Percentiles rank a stretch among this genome's conserved stretches.
Conservation (phyloP, 257 asterid species). For the Coffea canephora region DNA sequence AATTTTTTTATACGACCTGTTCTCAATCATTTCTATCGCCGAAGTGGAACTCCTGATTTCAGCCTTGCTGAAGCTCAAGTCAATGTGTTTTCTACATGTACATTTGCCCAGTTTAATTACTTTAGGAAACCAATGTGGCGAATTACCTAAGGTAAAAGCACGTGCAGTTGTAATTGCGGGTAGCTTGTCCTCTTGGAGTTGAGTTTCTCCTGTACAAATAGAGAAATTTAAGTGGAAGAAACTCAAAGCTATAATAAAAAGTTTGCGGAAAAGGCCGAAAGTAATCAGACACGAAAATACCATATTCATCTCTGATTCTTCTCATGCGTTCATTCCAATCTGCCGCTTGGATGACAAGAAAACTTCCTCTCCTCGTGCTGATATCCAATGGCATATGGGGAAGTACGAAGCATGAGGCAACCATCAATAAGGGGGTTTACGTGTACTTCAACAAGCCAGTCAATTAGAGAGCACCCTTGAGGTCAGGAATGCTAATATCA, state of each 20-base stretch:
- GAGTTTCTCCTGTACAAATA: not conserved
- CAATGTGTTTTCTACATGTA: not conserved
- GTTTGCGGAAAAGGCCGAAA: too few species aligned
- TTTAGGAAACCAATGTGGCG: not conserved
- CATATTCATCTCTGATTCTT: too few species aligned
- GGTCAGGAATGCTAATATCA: not conserved
- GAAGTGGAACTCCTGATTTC: not conserved
- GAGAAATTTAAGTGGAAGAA: not conserved
- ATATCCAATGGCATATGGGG: too few species aligned
- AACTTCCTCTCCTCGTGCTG: not conserved
- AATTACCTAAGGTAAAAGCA: not conserved
- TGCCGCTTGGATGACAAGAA: not conserved
- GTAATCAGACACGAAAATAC: too few species aligned
- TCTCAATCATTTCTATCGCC: too few species aligned
- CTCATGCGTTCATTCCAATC: too few species aligned
- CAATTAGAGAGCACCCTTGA: not conserved
- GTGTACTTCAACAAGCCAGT: not conserved
- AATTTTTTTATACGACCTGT: too few species aligned
- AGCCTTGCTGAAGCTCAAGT: not conserved
- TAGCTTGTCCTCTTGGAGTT: not conserved
- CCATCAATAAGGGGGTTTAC: not conserved
- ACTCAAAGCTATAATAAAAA: too few species aligned
- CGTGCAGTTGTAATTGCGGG: not conserved
- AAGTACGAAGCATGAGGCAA: not conserved
- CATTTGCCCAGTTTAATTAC: not conserved